Conservation (phyloP, 164 flowering plant species). For the Chimonanthus praecox region DNA sequence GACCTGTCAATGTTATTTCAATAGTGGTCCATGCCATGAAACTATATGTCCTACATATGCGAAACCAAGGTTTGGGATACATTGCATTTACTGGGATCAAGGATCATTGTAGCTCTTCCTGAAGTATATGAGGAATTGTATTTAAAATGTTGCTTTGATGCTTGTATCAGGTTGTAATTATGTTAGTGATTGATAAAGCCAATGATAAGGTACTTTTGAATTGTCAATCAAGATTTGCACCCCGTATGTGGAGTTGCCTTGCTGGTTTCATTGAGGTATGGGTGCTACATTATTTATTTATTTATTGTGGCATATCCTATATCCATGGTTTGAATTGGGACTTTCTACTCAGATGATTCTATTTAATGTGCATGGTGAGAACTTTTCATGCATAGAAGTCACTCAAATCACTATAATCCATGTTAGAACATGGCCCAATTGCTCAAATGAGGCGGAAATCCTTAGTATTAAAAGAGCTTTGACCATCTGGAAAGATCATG, state of each 20-base stretch:
- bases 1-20: too few relatives aligned
- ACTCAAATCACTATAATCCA: too few relatives aligned
- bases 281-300: background rate
- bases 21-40: background rate
- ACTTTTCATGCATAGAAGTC: too few relatives aligned
- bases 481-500: too few relatives aligned
- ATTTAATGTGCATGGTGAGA: too few relatives aligned
- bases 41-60: background rate
- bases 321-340: too few relatives aligned
- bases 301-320: background rate
- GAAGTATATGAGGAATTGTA: background rate
- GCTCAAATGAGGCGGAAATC: too few relatives aligned
- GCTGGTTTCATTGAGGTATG: conserved; percentile 94
- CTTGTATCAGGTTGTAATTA: conserved; percentile 77
- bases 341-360: too few relatives aligned
- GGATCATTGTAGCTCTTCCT: background rate
- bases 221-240: conserved; percentile 76
- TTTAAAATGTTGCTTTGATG: background rate
- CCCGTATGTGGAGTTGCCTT: conserved; percentile 97
- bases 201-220: conserved; percentile 85
- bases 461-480: too few relatives aligned
- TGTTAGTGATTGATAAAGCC: conserved; percentile 88
- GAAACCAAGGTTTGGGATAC: background rate
- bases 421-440: too few relatives aligned
- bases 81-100: background rate